Conservation (phyloP, 2,329 filamentous ascomycete genomes). For the Cercospora sojina region DNA sequence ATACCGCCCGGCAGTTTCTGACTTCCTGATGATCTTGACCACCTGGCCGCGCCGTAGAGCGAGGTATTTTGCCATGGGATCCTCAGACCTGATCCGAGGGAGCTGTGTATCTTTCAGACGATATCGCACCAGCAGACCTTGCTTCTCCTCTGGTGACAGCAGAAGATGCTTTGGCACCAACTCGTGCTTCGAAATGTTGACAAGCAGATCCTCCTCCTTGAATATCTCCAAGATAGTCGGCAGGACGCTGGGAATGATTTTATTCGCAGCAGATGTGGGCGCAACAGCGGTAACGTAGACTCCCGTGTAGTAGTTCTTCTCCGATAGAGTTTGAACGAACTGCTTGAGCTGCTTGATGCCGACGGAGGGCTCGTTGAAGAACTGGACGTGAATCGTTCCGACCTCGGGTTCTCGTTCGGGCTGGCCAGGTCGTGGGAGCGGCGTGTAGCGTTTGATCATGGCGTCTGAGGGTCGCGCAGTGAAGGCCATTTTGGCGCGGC, state of each 20-base stretch:
- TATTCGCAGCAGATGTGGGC: conserved; percentile 82
- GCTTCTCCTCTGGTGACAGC: conserved; percentile 86
- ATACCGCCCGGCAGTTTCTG: conserved; percentile 93
- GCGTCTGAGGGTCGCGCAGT: conserved; percentile 77
- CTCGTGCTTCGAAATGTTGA: conserved; percentile 98
- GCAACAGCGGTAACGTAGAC: conserved; percentile 83
- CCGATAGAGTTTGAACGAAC: conserved; percentile 79
- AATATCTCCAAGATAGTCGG: conserved; percentile 89
- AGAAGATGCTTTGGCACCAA: conserved; percentile 91
- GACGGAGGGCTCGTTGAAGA: conserved; percentile 74
- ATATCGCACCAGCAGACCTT: conserved; percentile 80
- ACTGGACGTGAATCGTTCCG: conserved; percentile 91
- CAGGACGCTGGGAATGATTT: conserved; percentile 76
- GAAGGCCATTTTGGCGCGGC: conserved; percentile 84
- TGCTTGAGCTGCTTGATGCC: conserved; percentile 89
- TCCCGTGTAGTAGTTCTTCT: conserved; percentile 81
- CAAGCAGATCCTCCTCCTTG: conserved; percentile 88
- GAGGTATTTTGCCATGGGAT: conserved; percentile 89
- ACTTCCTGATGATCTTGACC: conserved; percentile 96
- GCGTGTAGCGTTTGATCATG: conserved; percentile 83
- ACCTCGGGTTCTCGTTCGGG: conserved; percentile 60
- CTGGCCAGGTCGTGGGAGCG: conserved; percentile 63
- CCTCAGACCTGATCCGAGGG: conserved; percentile 84
- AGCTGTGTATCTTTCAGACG: conserved; percentile 96
- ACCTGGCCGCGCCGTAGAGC: conserved; percentile 89